Evolutionary conservation across 1,284 basidiomycete species (phyloP), one percentile per base, ranked within the genome.

Genomic region (Cryptococcus sp.): DNA sequence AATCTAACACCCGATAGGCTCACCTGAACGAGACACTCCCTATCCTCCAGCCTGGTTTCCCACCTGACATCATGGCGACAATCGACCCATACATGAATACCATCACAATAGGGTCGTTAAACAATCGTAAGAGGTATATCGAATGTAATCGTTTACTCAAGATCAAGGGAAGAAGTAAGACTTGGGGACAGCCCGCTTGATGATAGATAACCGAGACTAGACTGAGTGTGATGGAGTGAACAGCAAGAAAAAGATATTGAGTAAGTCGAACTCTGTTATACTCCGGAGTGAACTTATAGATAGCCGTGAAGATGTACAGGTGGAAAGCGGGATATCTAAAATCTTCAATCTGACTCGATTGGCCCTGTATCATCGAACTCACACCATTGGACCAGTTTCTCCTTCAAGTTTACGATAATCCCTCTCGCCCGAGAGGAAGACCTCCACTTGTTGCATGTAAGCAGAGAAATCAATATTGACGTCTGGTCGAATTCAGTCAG

Each of bases 301-400:
- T 78, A n/a, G 84, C 60, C 3, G 84, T 81, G 74, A 95, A 93
- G 59, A 96, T 83, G 68, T 89, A 85, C 52, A 98, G 80, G 73
- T 97, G 93, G 2, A 91, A 87, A 14, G 94, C 96, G 1, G 96
- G 96, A 75, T 99, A 99, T 47, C 92, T 95, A 50, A 37, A 32
- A 30, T 15, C 49, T 42, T 55, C 30, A 46, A n/a, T 43, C 48
- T 46, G 32, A 7, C 14, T 13, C 6, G 30, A 35, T 38, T n/a
- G 38, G 38, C 48, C 32, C n/a, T n/a, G 8, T n/a, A 31, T 6
- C 4, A 32, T 23, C n/a, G 32, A 34, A 79, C 89, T 77, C 65
- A 94, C 91, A 98, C 94, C 13, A 96, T 80, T 5, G 90, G 91
- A 5, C 96, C 96, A 3, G 92, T 97, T 6, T 92, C 93, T 0